These are phyloP conservation scores for Botrytis hyacinthi DNA, from an alignment of 2,329 filamentous ascomycete species.

Conservation along the genomic window DNA sequence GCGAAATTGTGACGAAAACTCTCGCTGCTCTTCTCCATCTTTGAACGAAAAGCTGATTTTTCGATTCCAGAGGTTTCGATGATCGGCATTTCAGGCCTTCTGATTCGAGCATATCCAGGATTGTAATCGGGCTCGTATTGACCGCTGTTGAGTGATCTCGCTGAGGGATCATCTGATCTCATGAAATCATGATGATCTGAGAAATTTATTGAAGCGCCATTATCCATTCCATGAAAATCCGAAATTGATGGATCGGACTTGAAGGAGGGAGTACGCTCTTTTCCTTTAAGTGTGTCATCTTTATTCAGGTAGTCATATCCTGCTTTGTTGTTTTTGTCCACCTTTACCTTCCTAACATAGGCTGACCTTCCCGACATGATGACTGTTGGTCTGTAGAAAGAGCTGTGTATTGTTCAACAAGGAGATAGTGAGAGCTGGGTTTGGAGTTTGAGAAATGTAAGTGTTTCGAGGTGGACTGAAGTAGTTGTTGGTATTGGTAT, in stretches of 20 bases:
- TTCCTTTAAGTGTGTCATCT: slow-evolving; percentile 13
- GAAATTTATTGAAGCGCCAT: neutral
- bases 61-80: slow-evolving; percentile 21
- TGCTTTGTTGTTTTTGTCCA: slow-evolving; percentile 40
- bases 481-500: neutral
- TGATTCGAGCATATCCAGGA: slow-evolving; percentile 17
- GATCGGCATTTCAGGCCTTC: slow-evolving; percentile 15
- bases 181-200: slow-evolving; percentile 7
- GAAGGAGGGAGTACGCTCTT: neutral
- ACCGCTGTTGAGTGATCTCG: slow-evolving; percentile 3
- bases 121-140: neutral
- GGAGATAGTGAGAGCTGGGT: neutral
- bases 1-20: slow-evolving; percentile 15
- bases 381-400: neutral
- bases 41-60: slow-evolving; percentile 14
- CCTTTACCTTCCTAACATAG: slow-evolving; percentile 56
- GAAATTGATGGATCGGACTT: slow-evolving; percentile 15
- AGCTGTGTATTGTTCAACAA: neutral
- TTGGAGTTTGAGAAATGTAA: neutral
- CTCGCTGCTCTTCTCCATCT: slow-evolving; percentile 19
- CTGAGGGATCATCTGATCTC: neutral
- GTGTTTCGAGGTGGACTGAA: neutral
- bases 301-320: slow-evolving; percentile 17
- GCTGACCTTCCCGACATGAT: slow-evolving; percentile 57
- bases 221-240: neutral